Percentiles rank a stretch among this genome's conserved stretches.
Evolutionary conservation across 106 monocot genomes (phyloP).

Genomic region (Hemerocallis citrina): DNA sequence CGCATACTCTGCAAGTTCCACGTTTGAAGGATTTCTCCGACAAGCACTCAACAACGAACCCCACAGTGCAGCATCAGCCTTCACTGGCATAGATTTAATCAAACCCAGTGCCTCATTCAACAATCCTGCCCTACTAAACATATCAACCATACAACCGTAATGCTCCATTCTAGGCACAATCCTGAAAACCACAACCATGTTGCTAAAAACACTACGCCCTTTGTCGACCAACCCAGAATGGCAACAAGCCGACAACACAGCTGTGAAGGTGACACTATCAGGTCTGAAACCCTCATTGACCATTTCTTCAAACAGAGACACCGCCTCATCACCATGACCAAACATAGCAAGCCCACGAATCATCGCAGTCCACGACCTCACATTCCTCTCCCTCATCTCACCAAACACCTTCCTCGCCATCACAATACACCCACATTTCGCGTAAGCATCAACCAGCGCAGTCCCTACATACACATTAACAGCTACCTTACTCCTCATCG

Average conservation of each 20-base stretch:
- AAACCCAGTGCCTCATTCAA: constrained; percentile 23
- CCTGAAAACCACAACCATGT: constrained; percentile 29
- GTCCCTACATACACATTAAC: constrained; percentile 17
- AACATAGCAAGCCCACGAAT: constrained; percentile 41
- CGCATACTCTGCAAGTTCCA: too few species aligned
- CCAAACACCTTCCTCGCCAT: constrained; percentile 25
- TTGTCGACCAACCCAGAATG: constrained; percentile 31
- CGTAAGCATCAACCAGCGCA: constrained; percentile 37
- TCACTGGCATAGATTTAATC: constrained; percentile 29
- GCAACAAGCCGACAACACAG: constrained; percentile 43
- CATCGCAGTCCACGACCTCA: constrained; percentile 50
- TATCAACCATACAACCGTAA: constrained; percentile 50
- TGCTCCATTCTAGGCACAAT: constrained; percentile 29
- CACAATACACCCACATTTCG: constrained; percentile 36
- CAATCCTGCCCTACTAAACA: constrained; percentile 33
- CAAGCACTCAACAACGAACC: background rate
- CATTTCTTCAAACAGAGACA: constrained; percentile 30
- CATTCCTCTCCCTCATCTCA: constrained; percentile 14
- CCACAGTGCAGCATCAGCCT: constrained; percentile 28
- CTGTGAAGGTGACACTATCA: constrained; percentile 41
- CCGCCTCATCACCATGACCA: constrained; percentile 19
- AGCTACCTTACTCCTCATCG: constrained; percentile 2
- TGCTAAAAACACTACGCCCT: constrained; percentile 24
- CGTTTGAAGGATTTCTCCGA: too few species aligned
- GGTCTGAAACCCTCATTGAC: constrained; percentile 17